Percentiles rank a stretch among this genome's conserved stretches.
Evolutionary conservation across 208 protist species (phyloP).

Genomic region (Leishmania lainsoni): DNA sequence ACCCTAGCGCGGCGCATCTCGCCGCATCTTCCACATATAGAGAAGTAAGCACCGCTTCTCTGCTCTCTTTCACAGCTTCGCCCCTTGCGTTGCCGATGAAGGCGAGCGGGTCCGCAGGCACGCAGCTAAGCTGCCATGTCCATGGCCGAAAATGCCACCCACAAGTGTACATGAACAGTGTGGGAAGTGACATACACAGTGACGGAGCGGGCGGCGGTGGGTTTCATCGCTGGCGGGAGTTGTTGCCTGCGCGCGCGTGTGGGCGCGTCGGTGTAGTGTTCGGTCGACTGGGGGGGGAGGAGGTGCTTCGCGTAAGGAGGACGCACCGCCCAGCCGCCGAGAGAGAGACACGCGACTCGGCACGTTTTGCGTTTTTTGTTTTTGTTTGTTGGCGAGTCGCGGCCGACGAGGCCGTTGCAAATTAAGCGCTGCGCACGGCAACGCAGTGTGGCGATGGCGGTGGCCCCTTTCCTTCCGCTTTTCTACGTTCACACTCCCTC

Average conservation of each 20-base stretch:
- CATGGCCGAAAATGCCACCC: not conserved
- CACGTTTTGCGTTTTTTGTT: not conserved
- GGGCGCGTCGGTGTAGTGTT: not conserved
- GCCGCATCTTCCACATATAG: conserved; percentile 23
- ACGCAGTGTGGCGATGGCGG: not conserved
- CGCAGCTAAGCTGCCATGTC: not conserved
- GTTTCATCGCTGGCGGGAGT: not conserved
- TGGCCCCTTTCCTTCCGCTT: not conserved
- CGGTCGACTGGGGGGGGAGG: not conserved
- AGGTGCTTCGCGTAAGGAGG: not conserved
- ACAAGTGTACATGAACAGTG: not conserved
- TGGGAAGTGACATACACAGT: not conserved
- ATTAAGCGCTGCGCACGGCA: not conserved
- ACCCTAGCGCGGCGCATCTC: conserved; percentile 46
- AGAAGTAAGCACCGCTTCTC: not conserved
- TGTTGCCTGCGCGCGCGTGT: not conserved
- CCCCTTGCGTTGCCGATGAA: not conserved
- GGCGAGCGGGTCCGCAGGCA: not conserved
- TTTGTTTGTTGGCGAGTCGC: not conserved
- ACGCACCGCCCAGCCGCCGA: not conserved
- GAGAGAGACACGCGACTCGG: not conserved
- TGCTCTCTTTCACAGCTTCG: not conserved
- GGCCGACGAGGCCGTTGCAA: not conserved
- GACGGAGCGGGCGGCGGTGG: not conserved
- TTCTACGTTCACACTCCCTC: not conserved